Evolutionary conservation across 768 basidiomycete species (phyloP), one percentile per base, ranked within the genome.

Genomic region (Rubroboletus pulcherrimus): DNA sequence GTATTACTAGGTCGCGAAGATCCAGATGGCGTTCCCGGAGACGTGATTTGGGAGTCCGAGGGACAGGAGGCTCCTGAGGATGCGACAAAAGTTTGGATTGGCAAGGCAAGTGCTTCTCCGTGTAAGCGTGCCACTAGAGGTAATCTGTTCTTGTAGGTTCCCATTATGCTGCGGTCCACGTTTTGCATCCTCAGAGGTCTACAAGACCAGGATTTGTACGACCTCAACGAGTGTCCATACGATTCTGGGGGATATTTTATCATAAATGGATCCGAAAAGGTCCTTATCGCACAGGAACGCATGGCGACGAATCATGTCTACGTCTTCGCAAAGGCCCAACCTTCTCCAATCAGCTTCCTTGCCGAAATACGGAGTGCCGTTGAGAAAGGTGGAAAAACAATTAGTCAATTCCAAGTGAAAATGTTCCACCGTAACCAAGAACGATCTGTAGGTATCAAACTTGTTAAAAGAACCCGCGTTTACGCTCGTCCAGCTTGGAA

Each of bases 301-400:
- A 98, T 98, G 95, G 96, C 97, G 10, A 95, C 93, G 24, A 99
- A 99, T 75, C 95, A 97, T 67, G 97, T 99, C 61, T 99, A 98
- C 73, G 94, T 98, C 50, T 99, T 99, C 66, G 93, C 95, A 49
- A 99, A 98, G 74, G 92, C 92, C 0, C 93, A 96, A 62, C 95
- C 96, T 4, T 95, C 93, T 17, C 94, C 95, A 2, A 91, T 97
- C 64, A 93, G 86, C 61, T 97, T 96, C 74, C 82, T 98, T 41
- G 93, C 97, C 37, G 95, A 98, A 71, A 97, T 99, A 72, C 88
- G 96, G 57, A 94, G 92, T 72, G 93, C 94, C 6, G 92, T 98
- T 12, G 97, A 98, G 75, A 96, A 93, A 69, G 94, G 96, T 53
- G 97, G 97, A 49, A 98, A 98, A 78, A 97, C 93, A 11, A 93